phyloP scores from a whole-genome alignment of 2,329 filamentous ascomycete species.

The Dactylonectria macrodidyma region DNA sequence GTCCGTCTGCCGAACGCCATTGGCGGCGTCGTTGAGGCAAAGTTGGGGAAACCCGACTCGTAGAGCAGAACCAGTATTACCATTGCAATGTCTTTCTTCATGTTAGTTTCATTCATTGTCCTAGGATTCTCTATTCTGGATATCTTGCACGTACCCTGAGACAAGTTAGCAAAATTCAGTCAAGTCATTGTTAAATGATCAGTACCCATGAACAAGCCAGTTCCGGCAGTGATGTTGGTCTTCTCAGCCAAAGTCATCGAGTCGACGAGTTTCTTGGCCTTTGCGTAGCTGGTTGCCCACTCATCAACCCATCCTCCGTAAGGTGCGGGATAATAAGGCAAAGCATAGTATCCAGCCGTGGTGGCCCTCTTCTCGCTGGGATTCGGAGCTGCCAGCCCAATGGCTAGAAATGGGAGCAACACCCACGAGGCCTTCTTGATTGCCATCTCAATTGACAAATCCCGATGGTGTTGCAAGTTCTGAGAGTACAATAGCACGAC shows the following conservation, averaged over 20 bases:
- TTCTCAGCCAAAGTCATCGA: conserved; percentile 87
- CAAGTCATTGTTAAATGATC: not conserved
- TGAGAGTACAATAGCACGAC: not conserved
- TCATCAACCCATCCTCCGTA: conserved; percentile 78
- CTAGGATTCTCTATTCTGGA: fast-evolving
- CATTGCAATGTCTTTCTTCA: conserved; percentile 74
- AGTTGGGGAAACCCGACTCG: conserved; percentile 81
- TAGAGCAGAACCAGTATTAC: conserved; percentile 80
- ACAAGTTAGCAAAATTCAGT: not conserved
- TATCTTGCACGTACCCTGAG: conserved; percentile 30
- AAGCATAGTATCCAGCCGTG: conserved; percentile 55
- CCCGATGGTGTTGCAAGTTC: not conserved
- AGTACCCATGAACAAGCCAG: conserved; percentile 78
- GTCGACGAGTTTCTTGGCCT: conserved; percentile 77
- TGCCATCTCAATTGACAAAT: not conserved
- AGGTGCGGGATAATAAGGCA: conserved; percentile 79
- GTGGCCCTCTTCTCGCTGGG: conserved; percentile 13
- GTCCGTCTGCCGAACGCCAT: conserved; percentile 81
- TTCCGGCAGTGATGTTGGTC: conserved; percentile 82
- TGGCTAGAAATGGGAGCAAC: conserved; percentile 10
- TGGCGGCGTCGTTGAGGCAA: conserved; percentile 79
- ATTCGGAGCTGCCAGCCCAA: conserved; percentile 14
- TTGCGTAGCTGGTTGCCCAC: conserved; percentile 80
- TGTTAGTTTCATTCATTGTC: conserved; percentile 7
- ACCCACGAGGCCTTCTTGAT: not conserved